Base-by-base conservation (phyloP, 352 stramenopile species). In the Pythium monospermum region DNA sequence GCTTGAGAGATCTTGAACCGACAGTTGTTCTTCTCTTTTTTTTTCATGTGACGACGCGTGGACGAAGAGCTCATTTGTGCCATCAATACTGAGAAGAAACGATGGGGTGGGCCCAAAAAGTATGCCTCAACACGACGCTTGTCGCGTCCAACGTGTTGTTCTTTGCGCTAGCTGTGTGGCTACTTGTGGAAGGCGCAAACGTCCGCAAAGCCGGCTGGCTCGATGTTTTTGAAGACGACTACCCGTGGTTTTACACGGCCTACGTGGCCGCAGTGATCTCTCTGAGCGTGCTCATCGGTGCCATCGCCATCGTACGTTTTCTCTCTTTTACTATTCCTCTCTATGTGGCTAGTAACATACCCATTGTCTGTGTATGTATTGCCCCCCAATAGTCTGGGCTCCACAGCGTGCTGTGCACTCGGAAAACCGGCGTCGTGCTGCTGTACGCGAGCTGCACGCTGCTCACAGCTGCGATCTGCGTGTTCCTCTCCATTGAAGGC, bases 201-300 rank as follows among this genome's bases (percentile, higher is more conserved):
- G 31, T 67, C 19, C 59, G 59, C 28, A 40, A 52, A 4, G 59
- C 25, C 13, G 59, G 59, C 23, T 67, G 59, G 59, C 41, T 67
- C 28, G 59, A 67, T 21, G 46, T 62, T 6, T 62, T 67, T n/a
- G 52, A 67, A 19, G 59, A 67, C 43, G 49, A 62, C 42, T 67
- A 59, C 42, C 52, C 59, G 42, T 67, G 59, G 59, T 62, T 67
- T 33, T 41, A 67, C 49, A 33, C 19, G 35, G 23, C 43, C 35
- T 67, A 61, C 47, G 49, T 62, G 27, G 36, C 59, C 13, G 2
- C 41, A 2, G 43, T 62, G 21, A 27, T 67, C 4, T 28, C 35
- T 0, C 36, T 67, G 2, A 62, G 52, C 43, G 18, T 56, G 6
- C 45, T 66, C 40, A 32, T 66, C 33, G 51, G 49, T 6, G 39